These are phyloP conservation scores for Russula dissimulans DNA, from an alignment of 768 basidiomycete genomes.

Conservation along the genomic window DNA sequence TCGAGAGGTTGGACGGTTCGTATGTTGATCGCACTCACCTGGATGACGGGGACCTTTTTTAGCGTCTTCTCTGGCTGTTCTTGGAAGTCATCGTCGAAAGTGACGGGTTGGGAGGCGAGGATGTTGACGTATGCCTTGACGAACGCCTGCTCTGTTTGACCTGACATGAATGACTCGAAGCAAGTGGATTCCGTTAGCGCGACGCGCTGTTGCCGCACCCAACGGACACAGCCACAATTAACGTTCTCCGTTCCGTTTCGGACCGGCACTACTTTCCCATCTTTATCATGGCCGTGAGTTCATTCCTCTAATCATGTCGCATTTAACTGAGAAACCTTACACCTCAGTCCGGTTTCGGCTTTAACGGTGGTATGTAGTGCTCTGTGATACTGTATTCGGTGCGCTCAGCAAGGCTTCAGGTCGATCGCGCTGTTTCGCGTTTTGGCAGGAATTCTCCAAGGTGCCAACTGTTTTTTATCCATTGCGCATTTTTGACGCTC, in stretches of 20 bases:
- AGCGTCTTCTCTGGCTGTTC: slow-evolving; percentile 57
- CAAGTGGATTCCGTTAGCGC: no score
- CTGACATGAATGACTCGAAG: slow-evolving; percentile 30
- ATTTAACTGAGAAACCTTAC: not conserved
- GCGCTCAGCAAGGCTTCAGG: slow-evolving; percentile 36
- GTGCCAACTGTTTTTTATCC: slow-evolving; percentile 27
- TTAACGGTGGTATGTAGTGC: slow-evolving; percentile 42
- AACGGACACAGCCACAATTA: no score
- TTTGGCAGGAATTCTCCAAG: slow-evolving; percentile 87
- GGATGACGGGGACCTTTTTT: slow-evolving; percentile 60
- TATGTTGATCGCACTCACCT: slow-evolving; percentile 31
- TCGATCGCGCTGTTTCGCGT: slow-evolving; percentile 77
- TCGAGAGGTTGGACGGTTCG: slow-evolving; percentile 11
- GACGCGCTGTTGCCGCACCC: not conserved
- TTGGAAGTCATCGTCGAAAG: slow-evolving; percentile 67
- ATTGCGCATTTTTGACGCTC: not conserved
- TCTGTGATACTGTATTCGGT: not conserved
- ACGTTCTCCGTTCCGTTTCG: not conserved
- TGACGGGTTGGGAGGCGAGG: slow-evolving; percentile 56
- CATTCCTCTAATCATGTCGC: not conserved
- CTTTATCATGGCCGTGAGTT: slow-evolving; percentile 23
- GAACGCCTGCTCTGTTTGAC: slow-evolving; percentile 46
- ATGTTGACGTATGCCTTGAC: slow-evolving; percentile 56
- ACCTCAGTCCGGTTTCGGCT: slow-evolving; percentile 54
- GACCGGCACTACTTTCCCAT: not conserved